phyloP scores from a whole-genome alignment of 352 stramenopile species.

The Phytophthora sojae region DNA sequence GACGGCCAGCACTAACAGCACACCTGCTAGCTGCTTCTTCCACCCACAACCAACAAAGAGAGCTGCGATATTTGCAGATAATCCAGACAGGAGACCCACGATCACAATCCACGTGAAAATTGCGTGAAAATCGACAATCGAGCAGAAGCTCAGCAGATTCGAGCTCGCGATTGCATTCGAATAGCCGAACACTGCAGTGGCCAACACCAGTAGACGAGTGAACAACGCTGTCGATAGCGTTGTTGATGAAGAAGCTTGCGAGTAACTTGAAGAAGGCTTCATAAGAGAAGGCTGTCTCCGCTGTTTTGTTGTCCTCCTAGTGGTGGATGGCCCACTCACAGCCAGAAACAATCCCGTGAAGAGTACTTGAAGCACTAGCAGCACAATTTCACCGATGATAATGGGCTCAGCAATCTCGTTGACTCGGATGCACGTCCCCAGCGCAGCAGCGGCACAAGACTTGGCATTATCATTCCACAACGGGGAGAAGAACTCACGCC shows the following conservation, averaged over 20 bases:
- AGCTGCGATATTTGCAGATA: constrained; percentile 29
- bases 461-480: constrained; percentile 33
- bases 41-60: constrained; percentile 30
- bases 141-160: constrained; percentile 38
- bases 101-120: constrained; percentile 44
- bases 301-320: constrained; percentile 14
- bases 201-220: constrained; percentile 15
- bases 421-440: constrained; percentile 12
- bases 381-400: constrained; percentile 17
- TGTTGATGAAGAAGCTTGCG: not conserved
- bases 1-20: constrained; percentile 30
- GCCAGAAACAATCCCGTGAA: constrained; percentile 27
- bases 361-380: constrained; percentile 25
- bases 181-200: constrained; percentile 16
- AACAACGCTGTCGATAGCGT: constrained; percentile 1
- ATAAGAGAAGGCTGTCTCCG: constrained; percentile 11
- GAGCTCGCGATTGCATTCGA: constrained; percentile 32
- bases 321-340: not conserved
- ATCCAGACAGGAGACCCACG: constrained; percentile 31
- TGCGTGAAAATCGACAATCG: constrained; percentile 29
- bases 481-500: constrained; percentile 40
- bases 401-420: constrained; percentile 17
- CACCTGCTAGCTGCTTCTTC: constrained; percentile 21
- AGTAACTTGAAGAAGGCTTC: not conserved
- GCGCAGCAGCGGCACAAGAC: constrained; percentile 10